Evolutionary conservation across 169 alveolate species (phyloP), one percentile per base, ranked within the genome.

Genomic region (Eimeria maxima): DNA sequence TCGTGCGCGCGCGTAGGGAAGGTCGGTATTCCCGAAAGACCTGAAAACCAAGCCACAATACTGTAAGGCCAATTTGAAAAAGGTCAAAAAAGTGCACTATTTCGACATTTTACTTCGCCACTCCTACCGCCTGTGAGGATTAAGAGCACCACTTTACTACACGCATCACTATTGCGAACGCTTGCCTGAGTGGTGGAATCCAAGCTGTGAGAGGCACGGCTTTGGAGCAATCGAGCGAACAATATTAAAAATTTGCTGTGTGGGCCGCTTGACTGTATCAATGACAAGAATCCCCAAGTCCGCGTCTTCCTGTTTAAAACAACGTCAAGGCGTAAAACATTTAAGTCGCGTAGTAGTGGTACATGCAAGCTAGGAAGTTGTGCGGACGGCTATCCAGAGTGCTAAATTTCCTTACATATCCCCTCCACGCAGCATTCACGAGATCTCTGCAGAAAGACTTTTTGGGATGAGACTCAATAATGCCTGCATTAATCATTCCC

Each of bases 361-460:
- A 10, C 57, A 89, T 38, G 53, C 50, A 11, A 63, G 29, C 83
- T 38, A 18, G 53, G 29, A 29, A 73, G 14, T 33, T 50, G 13
- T 18, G 14, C 33, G 16, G 27, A 73, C 29, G 29, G 20, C n/a
- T 29, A 69, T 13, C 5, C 73, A 67, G 33, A 67, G 27, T 60
- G 90, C 24, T 22, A n/a, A 22, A 27, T 87, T 16, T 45, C 24
- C 94, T 60, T 55, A 95, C 98, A 74, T 97, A 97, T 5, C 98
- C 98, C 78, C 97, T 95, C 99, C 99, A 98, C n/a, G 99, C 99
- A 45, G 98, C 96, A 76, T 95, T 97, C 18, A 98, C 98, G 80
- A 98, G 97, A 44, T 97, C 98, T 69, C 95, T 96, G 96, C 98
- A 95, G 45, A 95, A 98, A 91, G 88, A 95, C 95, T 97, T 95